Evolutionary conservation across 306 rosid genomes (phyloP).

Genomic region (Castanea sativa): DNA sequence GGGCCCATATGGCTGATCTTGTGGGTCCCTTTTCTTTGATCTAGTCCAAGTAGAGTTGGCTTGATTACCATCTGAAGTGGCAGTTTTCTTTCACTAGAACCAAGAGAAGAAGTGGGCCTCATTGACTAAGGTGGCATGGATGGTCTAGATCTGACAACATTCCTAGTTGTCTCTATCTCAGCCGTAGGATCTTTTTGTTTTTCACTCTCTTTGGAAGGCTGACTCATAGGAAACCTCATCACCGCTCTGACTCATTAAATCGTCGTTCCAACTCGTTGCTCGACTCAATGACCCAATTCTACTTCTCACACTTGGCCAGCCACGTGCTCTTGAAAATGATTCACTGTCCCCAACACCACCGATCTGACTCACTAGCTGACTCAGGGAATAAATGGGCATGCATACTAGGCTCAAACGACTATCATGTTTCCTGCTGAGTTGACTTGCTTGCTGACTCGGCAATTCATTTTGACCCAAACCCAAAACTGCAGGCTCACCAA

Average conservation of each 20-base stretch:
- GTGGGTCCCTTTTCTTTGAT: background rate
- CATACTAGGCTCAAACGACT: conserved; percentile 11
- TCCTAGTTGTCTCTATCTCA: background rate
- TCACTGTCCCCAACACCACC: background rate
- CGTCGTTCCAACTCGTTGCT: conserved; percentile 8
- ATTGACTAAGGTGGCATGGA: conserved; percentile 1
- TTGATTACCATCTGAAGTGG: conserved; percentile 26
- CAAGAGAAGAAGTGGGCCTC: background rate
- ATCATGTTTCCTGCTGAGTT: conserved; percentile 12
- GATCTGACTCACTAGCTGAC: conserved; percentile 19
- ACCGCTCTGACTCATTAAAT: conserved; percentile 22
- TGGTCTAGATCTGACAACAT: background rate
- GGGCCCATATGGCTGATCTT: conserved; percentile 8
- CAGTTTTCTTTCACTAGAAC: conserved; percentile 12
- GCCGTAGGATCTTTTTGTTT: conserved; percentile 9
- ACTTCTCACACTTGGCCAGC: conserved; percentile 8
- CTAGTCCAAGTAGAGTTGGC: conserved; percentile 42
- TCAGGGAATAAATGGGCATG: conserved; percentile 11
- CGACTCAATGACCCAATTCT: conserved; percentile 22
- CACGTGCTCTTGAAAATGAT: conserved; percentile 14
- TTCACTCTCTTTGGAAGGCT: conserved; percentile 9
- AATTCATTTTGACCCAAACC: conserved; percentile 17
- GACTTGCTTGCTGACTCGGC: conserved; percentile 17
- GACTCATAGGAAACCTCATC: conserved; percentile 47
- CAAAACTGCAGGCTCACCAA: background rate